phyloP scores from a whole-genome alignment of 805 yeast species.

The Myxozyma neglecta region DNA sequence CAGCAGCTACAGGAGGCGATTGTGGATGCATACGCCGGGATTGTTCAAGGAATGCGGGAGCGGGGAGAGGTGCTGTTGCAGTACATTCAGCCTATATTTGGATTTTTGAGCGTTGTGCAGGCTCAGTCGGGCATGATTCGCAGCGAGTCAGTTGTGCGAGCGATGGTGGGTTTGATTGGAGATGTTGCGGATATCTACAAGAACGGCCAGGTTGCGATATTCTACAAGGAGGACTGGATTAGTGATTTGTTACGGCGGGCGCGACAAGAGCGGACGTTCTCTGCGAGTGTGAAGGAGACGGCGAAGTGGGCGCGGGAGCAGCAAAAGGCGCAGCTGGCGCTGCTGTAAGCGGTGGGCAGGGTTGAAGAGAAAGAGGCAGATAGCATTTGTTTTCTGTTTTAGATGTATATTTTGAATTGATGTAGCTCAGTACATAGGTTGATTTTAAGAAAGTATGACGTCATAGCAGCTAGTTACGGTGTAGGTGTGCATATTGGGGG shows the following conservation, averaged over 20 bases:
- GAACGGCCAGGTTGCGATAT: constrained; percentile 67
- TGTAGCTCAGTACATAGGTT: too few species aligned
- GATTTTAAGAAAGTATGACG: too few species aligned
- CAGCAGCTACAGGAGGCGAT: constrained; percentile 77
- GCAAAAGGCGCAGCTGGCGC: constrained; percentile 45
- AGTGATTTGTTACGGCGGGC: constrained; percentile 72
- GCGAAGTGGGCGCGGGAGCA: constrained; percentile 97
- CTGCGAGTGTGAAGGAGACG: constrained; percentile 75
- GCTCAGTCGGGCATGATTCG: constrained; percentile 59
- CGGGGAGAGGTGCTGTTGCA: constrained; percentile 55
- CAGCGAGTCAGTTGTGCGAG: constrained; percentile 71
- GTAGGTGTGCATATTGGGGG: too few species aligned
- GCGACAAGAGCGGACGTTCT: constrained; percentile 60
- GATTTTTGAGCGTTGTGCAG: constrained; percentile 61
- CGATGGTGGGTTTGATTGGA: constrained; percentile 88
- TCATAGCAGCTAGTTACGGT: too few species aligned
- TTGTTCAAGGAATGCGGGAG: constrained; percentile 82
- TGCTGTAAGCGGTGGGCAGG: constrained; percentile 20
- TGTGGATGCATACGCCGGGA: constrained; percentile 94
- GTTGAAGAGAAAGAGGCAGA: neutral
- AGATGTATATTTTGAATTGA: neutral
- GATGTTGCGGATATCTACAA: constrained; percentile 88
- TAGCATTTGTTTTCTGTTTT: neutral
- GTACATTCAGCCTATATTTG: constrained; percentile 68
- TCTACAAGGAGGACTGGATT: constrained; percentile 75